Conservation (phyloP, 257 asterid genomes). For the Euphrasia confusa region DNA sequence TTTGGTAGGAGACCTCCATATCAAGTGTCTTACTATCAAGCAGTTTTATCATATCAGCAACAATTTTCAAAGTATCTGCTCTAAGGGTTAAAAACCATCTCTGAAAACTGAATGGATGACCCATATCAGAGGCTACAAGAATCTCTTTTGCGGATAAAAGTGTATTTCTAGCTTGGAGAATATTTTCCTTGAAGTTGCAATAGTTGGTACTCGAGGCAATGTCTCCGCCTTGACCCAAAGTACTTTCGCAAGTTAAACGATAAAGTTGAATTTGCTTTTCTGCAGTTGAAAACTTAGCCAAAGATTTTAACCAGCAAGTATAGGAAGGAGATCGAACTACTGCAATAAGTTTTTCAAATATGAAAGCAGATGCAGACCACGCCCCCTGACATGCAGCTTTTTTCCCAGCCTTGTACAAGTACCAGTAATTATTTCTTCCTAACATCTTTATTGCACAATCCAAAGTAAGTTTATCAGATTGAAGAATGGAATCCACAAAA, state of each 20-base stretch:
- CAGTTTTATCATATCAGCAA: constrained; percentile 41
- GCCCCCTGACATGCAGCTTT: constrained; percentile 74
- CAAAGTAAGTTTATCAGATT: constrained; percentile 39
- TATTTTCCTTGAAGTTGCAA: constrained; percentile 33
- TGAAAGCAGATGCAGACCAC: constrained; percentile 65
- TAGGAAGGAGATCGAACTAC: constrained; percentile 48
- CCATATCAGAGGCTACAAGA: constrained; percentile 41
- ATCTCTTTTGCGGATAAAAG: constrained; percentile 41
- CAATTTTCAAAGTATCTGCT: constrained; percentile 43
- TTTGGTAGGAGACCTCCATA: constrained; percentile 38
- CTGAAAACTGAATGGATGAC: constrained; percentile 46
- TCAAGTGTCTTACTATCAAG: constrained; percentile 24
- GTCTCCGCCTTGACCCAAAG: constrained; percentile 6
- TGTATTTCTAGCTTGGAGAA: constrained; percentile 36
- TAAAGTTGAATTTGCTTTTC: constrained; percentile 56
- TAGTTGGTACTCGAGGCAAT: constrained; percentile 20
- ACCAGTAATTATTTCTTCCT: constrained; percentile 51
- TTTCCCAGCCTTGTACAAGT: constrained; percentile 66
- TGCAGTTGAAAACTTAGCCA: constrained; percentile 49
- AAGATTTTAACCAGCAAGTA: constrained; percentile 60
- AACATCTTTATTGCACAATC: constrained; percentile 48
- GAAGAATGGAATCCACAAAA: constrained; percentile 33
- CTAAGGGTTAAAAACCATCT: constrained; percentile 69
- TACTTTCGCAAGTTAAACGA: constrained; percentile 26
- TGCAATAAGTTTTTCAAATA: constrained; percentile 54